Percentiles rank a stretch among this genome's conserved stretches.
These are phyloP conservation scores for Eragrostis curvula DNA, from an alignment of 176 grass and related monocot species.

Conservation along the genomic window DNA sequence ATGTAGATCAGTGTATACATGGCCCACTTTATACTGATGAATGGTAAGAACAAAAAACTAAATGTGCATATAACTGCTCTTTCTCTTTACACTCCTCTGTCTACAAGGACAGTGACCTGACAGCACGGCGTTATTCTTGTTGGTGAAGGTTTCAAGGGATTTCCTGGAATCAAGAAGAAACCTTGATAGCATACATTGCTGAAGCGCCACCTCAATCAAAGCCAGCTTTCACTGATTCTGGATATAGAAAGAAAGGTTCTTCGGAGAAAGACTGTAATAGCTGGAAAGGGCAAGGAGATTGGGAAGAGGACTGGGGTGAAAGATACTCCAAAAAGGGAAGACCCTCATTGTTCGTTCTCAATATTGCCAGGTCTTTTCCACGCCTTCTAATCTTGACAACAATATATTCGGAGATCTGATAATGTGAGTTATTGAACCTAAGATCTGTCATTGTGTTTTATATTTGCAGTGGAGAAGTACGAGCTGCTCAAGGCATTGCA, in stretches of 20 bases:
- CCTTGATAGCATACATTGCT: slow-evolving; percentile 62
- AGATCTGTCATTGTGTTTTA: background rate
- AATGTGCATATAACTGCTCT: slow-evolving; percentile 4
- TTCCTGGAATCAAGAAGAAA: slow-evolving; percentile 79
- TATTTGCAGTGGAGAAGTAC: slow-evolving; percentile 60
- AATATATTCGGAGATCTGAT: background rate
- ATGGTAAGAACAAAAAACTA: slow-evolving; percentile 51
- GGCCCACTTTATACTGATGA: slow-evolving; percentile 63
- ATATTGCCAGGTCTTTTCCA: slow-evolving; percentile 56
- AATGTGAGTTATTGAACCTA: slow-evolving; percentile 1
- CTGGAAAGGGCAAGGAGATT: slow-evolving; percentile 67
- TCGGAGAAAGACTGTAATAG: slow-evolving; percentile 50
- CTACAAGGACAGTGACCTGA: background rate
- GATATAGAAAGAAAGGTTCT: slow-evolving; percentile 48
- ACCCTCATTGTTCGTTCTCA: slow-evolving; percentile 66
- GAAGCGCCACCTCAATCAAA: slow-evolving; percentile 51
- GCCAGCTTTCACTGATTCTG: slow-evolving; percentile 44
- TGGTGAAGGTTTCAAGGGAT: slow-evolving; percentile 73
- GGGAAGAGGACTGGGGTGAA: slow-evolving; percentile 87
- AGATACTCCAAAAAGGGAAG: slow-evolving; percentile 66
- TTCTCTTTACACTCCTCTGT: slow-evolving; percentile 10
- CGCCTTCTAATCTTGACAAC: background rate
- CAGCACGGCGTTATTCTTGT: background rate
- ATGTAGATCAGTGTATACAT: slow-evolving; percentile 49
- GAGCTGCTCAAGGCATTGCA: slow-evolving; percentile 45